Percentiles rank a stretch among this genome's conserved stretches.
These are phyloP conservation scores for Lepraria neglecta DNA, from an alignment of 495 filamentous ascomycete genomes.

Conservation along the genomic window DNA sequence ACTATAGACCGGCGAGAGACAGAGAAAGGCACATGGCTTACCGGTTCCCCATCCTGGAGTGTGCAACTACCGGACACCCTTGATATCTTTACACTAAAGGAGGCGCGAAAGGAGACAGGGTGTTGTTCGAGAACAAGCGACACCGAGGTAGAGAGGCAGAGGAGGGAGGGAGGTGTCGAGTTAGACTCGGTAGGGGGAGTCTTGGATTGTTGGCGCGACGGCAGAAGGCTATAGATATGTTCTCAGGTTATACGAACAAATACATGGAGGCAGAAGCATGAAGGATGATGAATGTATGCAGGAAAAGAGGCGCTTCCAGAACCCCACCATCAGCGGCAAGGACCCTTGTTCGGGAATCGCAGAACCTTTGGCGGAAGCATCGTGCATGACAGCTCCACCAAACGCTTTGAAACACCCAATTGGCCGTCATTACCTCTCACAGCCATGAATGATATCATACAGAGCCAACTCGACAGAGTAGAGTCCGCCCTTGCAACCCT, in stretches of 20 bases:
- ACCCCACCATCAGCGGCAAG: neutral
- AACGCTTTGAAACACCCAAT: neutral
- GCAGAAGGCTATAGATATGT: too few species aligned
- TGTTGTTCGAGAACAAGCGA: neutral
- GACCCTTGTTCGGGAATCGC: too few species aligned
- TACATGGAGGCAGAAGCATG: neutral
- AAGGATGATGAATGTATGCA: neutral
- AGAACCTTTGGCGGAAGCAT: neutral
- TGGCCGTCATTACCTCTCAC: neutral
- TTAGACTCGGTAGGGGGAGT: too few species aligned
- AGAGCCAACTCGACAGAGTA: slow-evolving; percentile 57
- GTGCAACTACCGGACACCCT: slow-evolving; percentile 9
- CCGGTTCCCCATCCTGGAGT: slow-evolving; percentile 22
- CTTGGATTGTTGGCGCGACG: too few species aligned
- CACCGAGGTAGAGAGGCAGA: neutral
- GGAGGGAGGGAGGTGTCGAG: neutral
- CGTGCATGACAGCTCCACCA: slow-evolving; percentile 4
- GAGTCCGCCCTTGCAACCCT: slow-evolving; percentile 60
- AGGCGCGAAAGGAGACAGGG: neutral
- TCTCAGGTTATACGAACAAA: neutral
- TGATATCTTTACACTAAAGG: neutral
- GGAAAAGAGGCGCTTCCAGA: slow-evolving; percentile 12
- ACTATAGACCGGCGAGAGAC: neutral
- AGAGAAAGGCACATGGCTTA: slow-evolving; percentile 15
- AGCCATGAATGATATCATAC: slow-evolving; percentile 54